Evolutionary conservation across 306 rosid species (phyloP).

Genomic region (Fragaria ananassa): DNA sequence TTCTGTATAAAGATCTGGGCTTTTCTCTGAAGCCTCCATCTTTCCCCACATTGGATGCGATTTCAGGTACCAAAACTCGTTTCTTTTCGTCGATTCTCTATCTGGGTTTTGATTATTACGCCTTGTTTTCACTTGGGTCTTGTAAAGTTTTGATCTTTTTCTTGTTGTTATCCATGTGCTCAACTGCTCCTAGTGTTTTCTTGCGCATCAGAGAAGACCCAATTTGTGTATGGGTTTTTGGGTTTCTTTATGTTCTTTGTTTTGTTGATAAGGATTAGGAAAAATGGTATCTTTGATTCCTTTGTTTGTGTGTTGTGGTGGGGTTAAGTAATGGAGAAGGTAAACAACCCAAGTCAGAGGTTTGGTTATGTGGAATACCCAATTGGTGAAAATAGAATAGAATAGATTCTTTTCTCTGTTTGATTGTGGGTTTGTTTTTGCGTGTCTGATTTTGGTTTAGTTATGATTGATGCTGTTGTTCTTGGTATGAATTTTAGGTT

Average conservation of each 20-base stretch:
- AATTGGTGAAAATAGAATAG: background rate
- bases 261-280: slow-evolving; percentile 6
- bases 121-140: slow-evolving; percentile 24
- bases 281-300: background rate
- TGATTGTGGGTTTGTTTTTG: background rate
- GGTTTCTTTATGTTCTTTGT: background rate
- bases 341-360: slow-evolving; percentile 10
- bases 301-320: background rate
- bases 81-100: slow-evolving; percentile 21
- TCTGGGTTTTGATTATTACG: slow-evolving; percentile 30
- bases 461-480: background rate
- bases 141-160: background rate
- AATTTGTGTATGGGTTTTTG: slow-evolving; percentile 11
- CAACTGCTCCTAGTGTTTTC: slow-evolving; percentile 20
- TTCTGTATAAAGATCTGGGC: slow-evolving; percentile 9
- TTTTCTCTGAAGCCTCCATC: background rate
- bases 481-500: background rate
- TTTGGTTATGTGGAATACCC: slow-evolving; percentile 8
- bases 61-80: slow-evolving; percentile 46
- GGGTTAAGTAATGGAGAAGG: slow-evolving; percentile 20
- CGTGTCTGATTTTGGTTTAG: slow-evolving; percentile 3
- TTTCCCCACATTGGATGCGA: slow-evolving; percentile 12
- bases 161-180: slow-evolving; percentile 17
- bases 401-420: slow-evolving; percentile 6
- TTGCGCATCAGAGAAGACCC: slow-evolving; percentile 5